Evolutionary conservation across 176 grass and related monocot genomes (phyloP), one percentile per base, ranked within the genome.

Genomic region (Cenchrus fungigraminus): DNA sequence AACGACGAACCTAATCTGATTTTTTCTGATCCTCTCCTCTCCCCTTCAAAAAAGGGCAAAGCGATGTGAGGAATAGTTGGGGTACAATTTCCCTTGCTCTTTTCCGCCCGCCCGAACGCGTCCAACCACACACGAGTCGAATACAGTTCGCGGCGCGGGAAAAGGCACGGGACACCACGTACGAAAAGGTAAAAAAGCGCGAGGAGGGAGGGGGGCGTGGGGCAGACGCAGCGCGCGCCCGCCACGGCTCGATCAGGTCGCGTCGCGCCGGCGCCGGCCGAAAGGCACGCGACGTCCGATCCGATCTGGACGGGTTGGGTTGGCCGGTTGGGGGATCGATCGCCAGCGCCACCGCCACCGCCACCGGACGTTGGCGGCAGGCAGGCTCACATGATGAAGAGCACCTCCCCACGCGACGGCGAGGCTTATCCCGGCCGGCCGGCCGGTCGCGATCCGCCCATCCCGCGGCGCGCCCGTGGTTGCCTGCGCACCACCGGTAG

Each of bases 401-500:
- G 6, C 59, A 12, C 54, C 20, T 71, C 40, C 17, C 19, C 6
- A 5, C 20, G 4, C 9, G 34, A 59, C 34, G 37, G 37, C 67
- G 56, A 78, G 56, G 75, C 74, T 44, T 43, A 77, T 77, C 74
- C 16, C 15, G 51, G n/a, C n/a, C n/a, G n/a, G 9, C 74, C 20
- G 31, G 25, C 10, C 63, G 29, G 76, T 68, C 73, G 37, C 81
- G 15, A 65, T 88, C 82, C 6, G 45, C n/a, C 69, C 14, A 40
- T 46, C 3, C 1, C 47, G 31, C 0, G 12, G 69, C 12, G 37
- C 37, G 37, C 37, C 37, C 37, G 37, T 40, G 3, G 34, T 10
- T 6, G 16, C 9, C 58, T n/a, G 29, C 51, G 55, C 71, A 68
- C 83, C 88, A 65, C 78, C 73, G 49, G 76, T 73, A 78, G 88